Base-by-base conservation (phyloP, 768 basidiomycete genomes). In the Lentinula sp. region DNA sequence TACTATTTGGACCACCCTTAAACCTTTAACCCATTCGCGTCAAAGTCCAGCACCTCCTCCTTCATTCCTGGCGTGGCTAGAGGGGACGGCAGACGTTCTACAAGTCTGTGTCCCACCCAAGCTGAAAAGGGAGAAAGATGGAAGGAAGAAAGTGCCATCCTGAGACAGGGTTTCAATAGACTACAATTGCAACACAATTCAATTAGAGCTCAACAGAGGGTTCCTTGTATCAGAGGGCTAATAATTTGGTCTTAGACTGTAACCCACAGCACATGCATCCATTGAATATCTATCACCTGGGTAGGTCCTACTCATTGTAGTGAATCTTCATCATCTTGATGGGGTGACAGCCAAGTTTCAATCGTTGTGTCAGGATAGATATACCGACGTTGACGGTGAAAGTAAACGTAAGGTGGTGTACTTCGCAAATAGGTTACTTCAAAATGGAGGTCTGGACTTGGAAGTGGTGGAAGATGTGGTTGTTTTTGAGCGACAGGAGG, bases 381-480 rank as follows among this genome's bases (percentile, higher is more conserved):
- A 13, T 10, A 11, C 5, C 3, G 28, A 23, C 23, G 21, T n/a
- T 28, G 28, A 28, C 68, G 64, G 42, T 71, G 72, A 52, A 86
- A 67, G 55, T 81, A 76, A 53, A 85, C 72, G 66, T 78, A 84
- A 7, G 77, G 75, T 28, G 74, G 76, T 63, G 90, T 78, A 64
- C 84, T 87, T 63, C 78, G 80, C 60, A 89, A 62, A 70, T 88
- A 92, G 55, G 82, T 85, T 61, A 83, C 80, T 68, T 91, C 89
- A 74, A 89, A 90, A 31, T 89, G 87, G 40, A 91, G 74, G 69
- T 92, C 89, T 31, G 89, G n/a, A n/a, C n/a, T n/a, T n/a, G n/a
- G 88, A 57, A 91, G 84, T 46, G 73, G 68, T 28, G 84, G 82
- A n/a, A 85, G 69, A 55, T 74, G 78, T 13, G 68, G 70, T n/a